Base-by-base conservation (phyloP, 2,329 filamentous ascomycete genomes). In the Stagonosporopsis vannaccii region DNA sequence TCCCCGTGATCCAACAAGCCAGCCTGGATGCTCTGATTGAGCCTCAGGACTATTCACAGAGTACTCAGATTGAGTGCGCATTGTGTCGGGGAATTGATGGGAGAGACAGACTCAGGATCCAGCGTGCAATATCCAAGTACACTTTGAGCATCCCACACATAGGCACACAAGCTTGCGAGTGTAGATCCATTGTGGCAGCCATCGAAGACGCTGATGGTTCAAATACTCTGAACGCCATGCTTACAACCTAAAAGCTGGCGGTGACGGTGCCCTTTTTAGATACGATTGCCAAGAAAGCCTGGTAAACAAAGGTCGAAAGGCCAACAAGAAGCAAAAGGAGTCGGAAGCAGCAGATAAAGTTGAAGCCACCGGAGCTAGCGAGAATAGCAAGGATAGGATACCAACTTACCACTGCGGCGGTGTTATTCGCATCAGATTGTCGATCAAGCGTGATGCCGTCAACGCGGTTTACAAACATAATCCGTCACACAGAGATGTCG, bases 401-500 rank as follows among this genome's bases (percentile, higher is more conserved):
- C 64, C 70, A 3, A 71, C 65, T 0, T 73, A 71, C 44, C 69
- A 74, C 48, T 75, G 73, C 36, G 66, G 69, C 17, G 73, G 74
- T 30, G 70, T 72, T 6, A 65, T 76, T 19, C 63, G 70, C 26
- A 58, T 76, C 47, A 75, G 70, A 30, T 75, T 75, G 45, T 76
- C 72, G 2, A 69, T 63, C 32, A 71, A 73, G 52, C 60, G 71
- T 41, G 66, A 72, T 26, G 70, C 70, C 6, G 62, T 76, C 28
- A 70, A 75, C 41, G 68, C 75, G 1, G 65, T 75, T 20, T 76
- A 76, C 47, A 72, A 70, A 43, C 73, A 75, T 47, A 74, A 73
- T 33, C 71, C 69, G 4, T 70, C 75, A 23, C 73, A 75, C 51
- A 45, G 66, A 56, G 63, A 66, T 42, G 51, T 60, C 7, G 54